phyloP scores from a whole-genome alignment of 768 basidiomycete genomes.

The Hemileccinum rubropunctum region DNA sequence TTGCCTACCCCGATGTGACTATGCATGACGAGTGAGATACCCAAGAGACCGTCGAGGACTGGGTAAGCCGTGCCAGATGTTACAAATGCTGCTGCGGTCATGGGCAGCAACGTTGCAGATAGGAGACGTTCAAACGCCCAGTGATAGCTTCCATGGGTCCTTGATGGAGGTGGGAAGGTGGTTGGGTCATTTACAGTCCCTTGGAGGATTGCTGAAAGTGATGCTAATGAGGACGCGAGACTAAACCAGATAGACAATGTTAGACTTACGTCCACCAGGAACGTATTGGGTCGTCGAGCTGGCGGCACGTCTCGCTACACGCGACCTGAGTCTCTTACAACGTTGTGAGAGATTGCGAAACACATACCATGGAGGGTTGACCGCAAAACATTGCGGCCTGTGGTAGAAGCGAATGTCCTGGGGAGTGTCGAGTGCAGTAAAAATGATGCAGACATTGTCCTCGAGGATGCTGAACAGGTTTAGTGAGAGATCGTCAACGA shows the following conservation, averaged over 20 bases:
- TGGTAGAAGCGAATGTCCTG: conserved; percentile 37
- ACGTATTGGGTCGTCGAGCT: conserved; percentile 45
- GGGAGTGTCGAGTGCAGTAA: conserved; percentile 49
- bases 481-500: too few species aligned
- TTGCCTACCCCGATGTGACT: conserved; percentile 85
- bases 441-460: conserved; percentile 49
- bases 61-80: conserved; percentile 76
- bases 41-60: conserved; percentile 86
- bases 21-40: conserved; percentile 86
- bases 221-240: background rate
- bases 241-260: background rate
- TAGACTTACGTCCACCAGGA: conserved; percentile 66
- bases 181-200: conserved; percentile 97
- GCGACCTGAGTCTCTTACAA: background rate
- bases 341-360: background rate
- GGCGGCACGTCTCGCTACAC: conserved; percentile 40
- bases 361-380: conserved; percentile 41
- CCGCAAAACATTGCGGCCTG: conserved; percentile 39
- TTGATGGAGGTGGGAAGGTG: conserved; percentile 78
- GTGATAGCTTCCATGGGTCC: conserved; percentile 85
- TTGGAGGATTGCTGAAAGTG: conserved; percentile 66
- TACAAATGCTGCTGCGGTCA: conserved; percentile 84
- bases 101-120: conserved; percentile 82
- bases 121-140: conserved; percentile 93
- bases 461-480: background rate